Evolutionary conservation across 164 flowering plant species (phyloP), one percentile per base, ranked within the genome.

Genomic region (Magnolia kwangsiensis): DNA sequence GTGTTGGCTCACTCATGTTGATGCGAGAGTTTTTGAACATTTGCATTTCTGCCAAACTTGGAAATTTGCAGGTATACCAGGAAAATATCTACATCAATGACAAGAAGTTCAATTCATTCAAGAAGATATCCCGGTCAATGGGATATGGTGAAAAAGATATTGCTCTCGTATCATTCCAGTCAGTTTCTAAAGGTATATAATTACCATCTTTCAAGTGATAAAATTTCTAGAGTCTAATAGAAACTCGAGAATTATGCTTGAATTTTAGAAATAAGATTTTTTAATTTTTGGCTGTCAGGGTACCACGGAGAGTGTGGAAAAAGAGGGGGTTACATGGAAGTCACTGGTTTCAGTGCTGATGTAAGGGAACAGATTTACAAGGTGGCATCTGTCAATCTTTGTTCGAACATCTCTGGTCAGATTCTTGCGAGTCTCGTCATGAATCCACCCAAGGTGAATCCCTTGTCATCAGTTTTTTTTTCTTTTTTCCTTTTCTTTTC

Each of bases 321-420:
- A 82, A 82, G 99, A 87, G 99, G 99, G 82, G 99, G 99, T 79
- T 96, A 94, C 85, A 96, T 96, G 99, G 98, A 96, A 81, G 88
- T 96, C 24, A 96, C 99, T 45, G 99, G 99, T 69, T 93, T 96
- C 78, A 67, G 82, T 80, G 80, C 92, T 77, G 93, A 88, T 20
- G 81, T 94, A 59, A 88, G 93, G 84, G 97, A 96, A 78, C 99
- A 94, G 76, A 92, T 96, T 71, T 96, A 96, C 90, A 96, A 96
- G 86, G 85, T 96, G 50, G 97, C 99, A 31, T 91, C 99, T 61
- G 98, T 96, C 27, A 94, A 96, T 81, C 94, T 92, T 55, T 96
- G 99, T 76, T 94, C 99, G 37, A 96, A 96, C 74, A 91, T 96
- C 69, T 86, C 98, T 50, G 99, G 99, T 74, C 99, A 96, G 82